Conservation (phyloP, 106 monocot genomes). For the Apostasia shenzhenica region DNA sequence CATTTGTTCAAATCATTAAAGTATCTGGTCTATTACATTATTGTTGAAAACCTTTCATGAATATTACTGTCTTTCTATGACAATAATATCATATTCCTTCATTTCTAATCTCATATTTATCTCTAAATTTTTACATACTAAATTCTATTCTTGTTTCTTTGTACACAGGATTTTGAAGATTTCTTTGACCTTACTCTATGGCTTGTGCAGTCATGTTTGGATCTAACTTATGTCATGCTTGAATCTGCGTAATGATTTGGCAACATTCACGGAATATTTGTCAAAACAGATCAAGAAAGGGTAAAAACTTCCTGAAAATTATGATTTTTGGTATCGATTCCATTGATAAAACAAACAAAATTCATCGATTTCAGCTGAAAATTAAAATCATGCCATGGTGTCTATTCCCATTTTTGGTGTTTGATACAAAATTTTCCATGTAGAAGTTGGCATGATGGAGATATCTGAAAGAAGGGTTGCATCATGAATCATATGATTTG, state of each 20-base stretch:
- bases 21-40: background rate
- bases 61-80: too few relatives aligned
- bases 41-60: too few relatives aligned
- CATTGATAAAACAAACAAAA: background rate
- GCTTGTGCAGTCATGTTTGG: too few relatives aligned
- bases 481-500: slow-evolving; percentile 6
- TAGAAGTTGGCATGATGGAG: slow-evolving; percentile 8
- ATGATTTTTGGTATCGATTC: background rate
- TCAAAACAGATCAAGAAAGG: background rate
- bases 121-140: too few relatives aligned
- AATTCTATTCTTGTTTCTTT: too few relatives aligned
- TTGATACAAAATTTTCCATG: slow-evolving; percentile 8
- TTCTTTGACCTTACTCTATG: too few relatives aligned
- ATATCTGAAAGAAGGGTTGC: slow-evolving; percentile 14
- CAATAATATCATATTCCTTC: too few relatives aligned
- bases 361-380: background rate
- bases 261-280: background rate
- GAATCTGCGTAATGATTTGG: background rate
- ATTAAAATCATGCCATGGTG: background rate
- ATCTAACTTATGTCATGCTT: background rate
- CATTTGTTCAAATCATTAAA: background rate
- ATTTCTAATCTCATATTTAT: too few relatives aligned
- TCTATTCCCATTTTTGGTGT: slow-evolving; percentile 13
- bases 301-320: background rate
- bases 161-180: too few relatives aligned